Conservation (phyloP, 345 rosid genomes). For the Barbarea vulgaris region DNA sequence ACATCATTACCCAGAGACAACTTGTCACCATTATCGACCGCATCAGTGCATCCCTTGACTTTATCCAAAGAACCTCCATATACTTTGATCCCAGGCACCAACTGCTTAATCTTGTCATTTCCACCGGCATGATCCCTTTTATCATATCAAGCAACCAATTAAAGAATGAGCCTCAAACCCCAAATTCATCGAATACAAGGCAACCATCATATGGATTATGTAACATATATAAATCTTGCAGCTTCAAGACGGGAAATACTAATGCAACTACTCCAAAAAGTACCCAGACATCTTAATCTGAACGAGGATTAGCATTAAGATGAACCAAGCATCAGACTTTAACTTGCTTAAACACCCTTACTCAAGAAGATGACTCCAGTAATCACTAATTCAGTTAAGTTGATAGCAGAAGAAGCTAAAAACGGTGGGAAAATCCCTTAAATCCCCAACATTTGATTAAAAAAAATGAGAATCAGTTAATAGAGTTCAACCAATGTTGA, state of each 20-base stretch:
- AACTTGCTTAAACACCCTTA: background rate
- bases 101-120: conserved; percentile 71
- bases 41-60: conserved; percentile 74
- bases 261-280: background rate
- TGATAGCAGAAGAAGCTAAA: background rate
- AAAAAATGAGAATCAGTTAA: background rate
- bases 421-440: background rate
- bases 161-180: conserved; percentile 2
- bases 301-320: background rate
- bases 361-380: background rate
- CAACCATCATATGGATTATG: background rate
- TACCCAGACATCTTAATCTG: conserved; percentile 5
- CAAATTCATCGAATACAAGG: background rate
- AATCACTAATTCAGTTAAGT: background rate
- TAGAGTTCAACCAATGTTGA: background rate
- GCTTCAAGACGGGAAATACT: background rate
- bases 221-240: background rate
- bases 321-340: background rate
- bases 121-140: conserved; percentile 97
- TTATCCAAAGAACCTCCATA: conserved; percentile 89
- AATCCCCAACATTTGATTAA: background rate
- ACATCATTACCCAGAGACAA: conserved; percentile 56
- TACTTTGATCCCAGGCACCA: conserved; percentile 76
- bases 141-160: background rate
- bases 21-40: conserved; percentile 74